phyloP scores from a whole-genome alignment of 2,329 filamentous ascomycete genomes.

The Tricladium varicosporioides region DNA sequence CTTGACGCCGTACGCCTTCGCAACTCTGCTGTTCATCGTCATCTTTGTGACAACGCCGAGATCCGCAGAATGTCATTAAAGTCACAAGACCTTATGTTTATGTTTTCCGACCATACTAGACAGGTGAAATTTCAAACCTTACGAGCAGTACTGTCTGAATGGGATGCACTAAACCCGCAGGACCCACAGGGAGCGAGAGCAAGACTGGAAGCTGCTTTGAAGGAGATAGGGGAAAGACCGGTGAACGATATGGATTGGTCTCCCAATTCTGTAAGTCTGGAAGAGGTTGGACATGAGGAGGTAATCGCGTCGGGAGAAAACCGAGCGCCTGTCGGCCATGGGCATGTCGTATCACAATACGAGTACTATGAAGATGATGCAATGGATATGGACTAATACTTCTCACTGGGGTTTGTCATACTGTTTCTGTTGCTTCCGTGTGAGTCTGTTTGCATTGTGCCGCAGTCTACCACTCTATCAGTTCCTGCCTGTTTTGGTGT shows the following conservation, averaged over 20 bases:
- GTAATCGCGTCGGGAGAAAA: not conserved
- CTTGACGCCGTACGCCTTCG: slow-evolving; percentile 29
- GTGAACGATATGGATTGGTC: slow-evolving; percentile 36
- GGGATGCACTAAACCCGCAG: slow-evolving; percentile 20
- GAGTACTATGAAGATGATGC: not conserved
- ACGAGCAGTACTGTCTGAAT: slow-evolving; percentile 24
- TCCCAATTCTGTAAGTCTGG: slow-evolving; percentile 29
- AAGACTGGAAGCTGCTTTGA: slow-evolving; percentile 26
- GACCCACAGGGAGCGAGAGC: slow-evolving; percentile 22
- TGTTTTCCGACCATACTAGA: slow-evolving; percentile 29
- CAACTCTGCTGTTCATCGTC: slow-evolving; percentile 32
- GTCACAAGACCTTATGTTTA: slow-evolving; percentile 29
- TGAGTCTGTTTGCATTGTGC: not conserved
- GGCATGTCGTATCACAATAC: not conserved
- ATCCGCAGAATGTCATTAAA: slow-evolving; percentile 28
- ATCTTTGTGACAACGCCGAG: slow-evolving; percentile 30
- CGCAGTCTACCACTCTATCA: too few relatives aligned
- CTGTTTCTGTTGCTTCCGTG: not conserved
- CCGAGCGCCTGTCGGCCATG: not conserved
- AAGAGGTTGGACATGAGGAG: slow-evolving; percentile 21
- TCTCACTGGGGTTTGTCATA: not conserved
- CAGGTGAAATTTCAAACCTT: slow-evolving; percentile 28
- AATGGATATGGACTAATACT: not conserved
- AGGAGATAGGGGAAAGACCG: slow-evolving; percentile 29
- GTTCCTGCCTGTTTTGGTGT: too few relatives aligned